phyloP scores from a whole-genome alignment of 1,284 basidiomycete species.

The Polyporus tsugae region DNA sequence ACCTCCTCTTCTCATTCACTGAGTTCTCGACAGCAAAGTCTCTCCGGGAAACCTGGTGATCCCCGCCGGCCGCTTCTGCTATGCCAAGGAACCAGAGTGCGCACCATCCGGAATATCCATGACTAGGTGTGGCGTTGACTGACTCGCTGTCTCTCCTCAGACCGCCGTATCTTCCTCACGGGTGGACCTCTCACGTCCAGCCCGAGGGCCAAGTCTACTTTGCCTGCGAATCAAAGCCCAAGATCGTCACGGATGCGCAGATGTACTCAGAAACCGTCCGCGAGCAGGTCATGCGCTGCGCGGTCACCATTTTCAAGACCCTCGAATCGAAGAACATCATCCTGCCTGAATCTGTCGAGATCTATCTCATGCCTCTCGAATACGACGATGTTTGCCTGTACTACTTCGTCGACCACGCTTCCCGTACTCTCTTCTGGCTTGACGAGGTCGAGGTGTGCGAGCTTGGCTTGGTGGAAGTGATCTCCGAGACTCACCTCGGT shows the following conservation, averaged over 20 bases:
- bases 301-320: conserved; percentile 20
- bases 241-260: conserved; percentile 38
- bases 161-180: conserved; percentile 35
- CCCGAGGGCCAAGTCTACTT: conserved; percentile 43
- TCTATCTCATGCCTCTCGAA: conserved; percentile 34
- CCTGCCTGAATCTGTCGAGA: conserved; percentile 34
- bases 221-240: conserved; percentile 19
- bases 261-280: conserved; percentile 27
- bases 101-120: neutral
- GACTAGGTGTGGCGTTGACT: neutral
- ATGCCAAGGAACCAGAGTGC: conserved; percentile 32
- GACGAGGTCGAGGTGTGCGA: conserved; percentile 27
- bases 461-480: conserved; percentile 6
- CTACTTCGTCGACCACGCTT: conserved; percentile 42
- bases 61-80: conserved; percentile 26
- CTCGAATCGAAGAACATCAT: conserved; percentile 22
- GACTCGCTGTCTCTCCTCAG: conserved; percentile 19
- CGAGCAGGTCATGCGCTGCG: conserved; percentile 30
- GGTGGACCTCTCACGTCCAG: conserved; percentile 35
- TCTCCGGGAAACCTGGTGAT: conserved; percentile 24
- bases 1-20: neutral
- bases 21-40: neutral
- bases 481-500: conserved; percentile 41
- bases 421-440: conserved; percentile 40
- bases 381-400: conserved; percentile 36